Percentiles rank a stretch among this genome's conserved stretches.
These are phyloP conservation scores for Aureobasidium namibiae DNA, from an alignment of 2,329 filamentous ascomycete species.

Conservation along the genomic window DNA sequence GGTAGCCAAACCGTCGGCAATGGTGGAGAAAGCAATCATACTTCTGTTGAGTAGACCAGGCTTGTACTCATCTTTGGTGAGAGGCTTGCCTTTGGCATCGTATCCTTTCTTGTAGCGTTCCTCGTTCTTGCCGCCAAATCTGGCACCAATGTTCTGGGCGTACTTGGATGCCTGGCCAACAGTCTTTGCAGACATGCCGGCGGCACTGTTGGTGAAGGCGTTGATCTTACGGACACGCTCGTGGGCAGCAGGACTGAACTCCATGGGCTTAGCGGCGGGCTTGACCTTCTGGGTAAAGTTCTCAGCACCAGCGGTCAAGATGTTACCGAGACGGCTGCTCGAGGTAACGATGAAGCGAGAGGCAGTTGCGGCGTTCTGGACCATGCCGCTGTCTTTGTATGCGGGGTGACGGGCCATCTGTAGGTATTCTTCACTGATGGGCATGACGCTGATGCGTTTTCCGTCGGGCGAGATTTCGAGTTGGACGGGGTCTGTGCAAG, in stretches of 20 bases:
- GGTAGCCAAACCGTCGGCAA: conserved; percentile 88
- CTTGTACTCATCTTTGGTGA: conserved; percentile 55
- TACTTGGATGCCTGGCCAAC: conserved; percentile 75
- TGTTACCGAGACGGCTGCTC: conserved; percentile 69
- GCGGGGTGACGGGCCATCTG: conserved; percentile 75
- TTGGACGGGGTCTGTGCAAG: conserved; percentile 62
- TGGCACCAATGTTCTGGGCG: conserved; percentile 83
- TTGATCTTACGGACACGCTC: conserved; percentile 81
- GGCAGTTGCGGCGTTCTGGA: conserved; percentile 77
- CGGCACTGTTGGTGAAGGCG: conserved; percentile 71
- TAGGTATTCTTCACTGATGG: conserved; percentile 62
- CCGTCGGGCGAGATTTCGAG: conserved; percentile 65
- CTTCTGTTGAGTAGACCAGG: conserved; percentile 91
- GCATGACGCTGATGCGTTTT: conserved; percentile 59
- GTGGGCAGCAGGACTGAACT: conserved; percentile 79
- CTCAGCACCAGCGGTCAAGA: conserved; percentile 69
- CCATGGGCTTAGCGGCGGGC: conserved; percentile 71
- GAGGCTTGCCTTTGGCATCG: conserved; percentile 61
- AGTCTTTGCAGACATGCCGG: conserved; percentile 73
- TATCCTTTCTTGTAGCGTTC: conserved; percentile 48
- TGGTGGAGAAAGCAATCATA: conserved; percentile 90
- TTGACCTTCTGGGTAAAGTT: conserved; percentile 72
- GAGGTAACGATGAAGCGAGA: conserved; percentile 89
- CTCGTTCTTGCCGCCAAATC: conserved; percentile 56
- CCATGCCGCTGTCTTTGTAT: conserved; percentile 80